Evolutionary conservation across 1,284 basidiomycete species (phyloP).

Genomic region (Veloboletus limbatus): DNA sequence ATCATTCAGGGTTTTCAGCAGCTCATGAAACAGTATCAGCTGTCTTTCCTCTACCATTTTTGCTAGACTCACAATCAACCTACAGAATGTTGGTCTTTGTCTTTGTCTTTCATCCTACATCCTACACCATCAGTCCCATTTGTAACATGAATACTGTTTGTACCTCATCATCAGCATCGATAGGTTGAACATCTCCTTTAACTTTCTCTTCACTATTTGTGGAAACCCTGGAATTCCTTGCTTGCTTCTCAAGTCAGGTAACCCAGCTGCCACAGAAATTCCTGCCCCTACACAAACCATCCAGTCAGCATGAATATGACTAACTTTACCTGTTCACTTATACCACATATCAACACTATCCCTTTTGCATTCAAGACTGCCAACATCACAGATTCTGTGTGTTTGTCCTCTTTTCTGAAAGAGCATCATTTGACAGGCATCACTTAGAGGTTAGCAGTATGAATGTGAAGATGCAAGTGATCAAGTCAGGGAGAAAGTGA

Average conservation of each 20-base stretch:
- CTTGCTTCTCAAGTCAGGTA: background rate
- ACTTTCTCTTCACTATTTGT: background rate
- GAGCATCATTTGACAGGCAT: background rate
- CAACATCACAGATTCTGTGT: background rate
- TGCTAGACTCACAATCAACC: background rate
- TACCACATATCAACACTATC: slow-evolving; percentile 17
- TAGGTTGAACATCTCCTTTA: slow-evolving; percentile 1
- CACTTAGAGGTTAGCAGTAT: too few relatives aligned
- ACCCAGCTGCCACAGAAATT: background rate
- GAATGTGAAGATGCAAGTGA: too few relatives aligned
- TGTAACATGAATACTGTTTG: background rate
- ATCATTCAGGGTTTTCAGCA: background rate
- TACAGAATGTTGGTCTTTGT: background rate
- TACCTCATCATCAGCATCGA: background rate
- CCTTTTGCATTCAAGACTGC: slow-evolving; percentile 7
- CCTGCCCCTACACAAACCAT: background rate
- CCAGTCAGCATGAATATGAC: background rate
- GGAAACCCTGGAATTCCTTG: background rate
- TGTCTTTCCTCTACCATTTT: background rate
- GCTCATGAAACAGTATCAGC: background rate
- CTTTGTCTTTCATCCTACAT: background rate
- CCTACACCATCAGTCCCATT: too few relatives aligned
- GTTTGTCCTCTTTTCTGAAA: background rate
- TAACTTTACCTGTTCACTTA: background rate
- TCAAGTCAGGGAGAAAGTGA: too few relatives aligned